A percentile compares a stretch with the other conserved stretches of the same genome.
phyloP scores from a whole-genome alignment of 306 rosid species.

The Abrus precatorius region DNA sequence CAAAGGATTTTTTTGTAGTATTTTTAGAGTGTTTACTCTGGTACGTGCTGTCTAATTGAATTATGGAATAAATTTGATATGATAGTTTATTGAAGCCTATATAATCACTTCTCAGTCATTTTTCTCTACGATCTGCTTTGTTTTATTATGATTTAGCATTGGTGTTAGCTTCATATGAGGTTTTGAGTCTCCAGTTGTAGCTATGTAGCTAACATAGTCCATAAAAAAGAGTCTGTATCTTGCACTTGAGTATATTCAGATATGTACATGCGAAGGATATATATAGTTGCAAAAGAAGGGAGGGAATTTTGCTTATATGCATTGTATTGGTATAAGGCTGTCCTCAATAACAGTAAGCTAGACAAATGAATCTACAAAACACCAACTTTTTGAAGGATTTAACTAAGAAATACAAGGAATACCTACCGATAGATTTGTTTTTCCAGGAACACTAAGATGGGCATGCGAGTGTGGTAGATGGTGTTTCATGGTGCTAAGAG shows the following conservation, averaged over 20 bases:
- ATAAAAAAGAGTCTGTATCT: not conserved
- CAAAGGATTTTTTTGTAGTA: constrained; percentile 11
- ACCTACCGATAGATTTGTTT: not conserved
- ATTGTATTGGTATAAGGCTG: constrained; percentile 11
- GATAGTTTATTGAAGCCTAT: constrained; percentile 29
- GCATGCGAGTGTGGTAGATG: not conserved
- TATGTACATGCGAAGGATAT: not conserved
- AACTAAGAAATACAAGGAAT: constrained; percentile 9
- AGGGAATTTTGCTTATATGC: not conserved
- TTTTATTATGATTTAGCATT: constrained; percentile 29
- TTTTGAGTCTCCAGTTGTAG: constrained; percentile 18
- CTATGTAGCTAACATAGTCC: not conserved
- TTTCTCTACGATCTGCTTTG: constrained; percentile 21
- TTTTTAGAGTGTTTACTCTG: constrained; percentile 28
- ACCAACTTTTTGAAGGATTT: not conserved
- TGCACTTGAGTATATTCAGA: not conserved
- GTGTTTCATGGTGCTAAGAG: not conserved
- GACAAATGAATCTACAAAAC: not conserved
- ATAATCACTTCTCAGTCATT: constrained; percentile 35
- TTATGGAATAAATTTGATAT: constrained; percentile 10
- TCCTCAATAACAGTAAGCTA: constrained; percentile 8
- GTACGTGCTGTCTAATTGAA: constrained; percentile 14
- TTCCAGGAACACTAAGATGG: not conserved
- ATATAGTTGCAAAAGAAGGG: constrained; percentile 2
- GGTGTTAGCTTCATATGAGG: constrained; percentile 6